Base-by-base conservation (phyloP, 2,329 filamentous ascomycete species). In the Ophiostoma australiae region DNA sequence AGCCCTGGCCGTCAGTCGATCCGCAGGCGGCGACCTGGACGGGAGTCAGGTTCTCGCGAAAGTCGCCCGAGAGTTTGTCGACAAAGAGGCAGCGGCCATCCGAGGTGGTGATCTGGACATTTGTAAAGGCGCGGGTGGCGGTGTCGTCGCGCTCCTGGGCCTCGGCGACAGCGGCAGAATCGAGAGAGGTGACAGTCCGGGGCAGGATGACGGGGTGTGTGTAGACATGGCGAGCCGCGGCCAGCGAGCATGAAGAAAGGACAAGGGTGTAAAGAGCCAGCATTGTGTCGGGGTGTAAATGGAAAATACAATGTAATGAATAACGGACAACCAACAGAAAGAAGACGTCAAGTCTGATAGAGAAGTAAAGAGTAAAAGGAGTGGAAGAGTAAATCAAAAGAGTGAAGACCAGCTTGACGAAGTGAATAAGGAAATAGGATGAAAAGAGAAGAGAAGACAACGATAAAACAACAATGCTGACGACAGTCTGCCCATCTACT, bases 51-150 rank as follows among this genome's bases (percentile, higher is more conserved):
- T 84, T 84, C 70, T 80, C 82, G 15, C 82, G 80, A 72, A 82
- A 84, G 75, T 85, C 82, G 23, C 82, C 83, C 1, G 82, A 84
- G 4, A 84, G 77, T 70, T 79, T 76, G 74, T 84, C 81, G 23
- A 84, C 82, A 69, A 81, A 82, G 67, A 84, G 80, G 68, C 82
- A 84, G 70, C 77, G 78, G 35, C 82, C 82, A 67, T 82, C 79
- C 0, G 80, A 78, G 0, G 82, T 82, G 76, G 75, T 80, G 77
- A 84, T 83, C 68, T 80, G 78, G n/a, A 82, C 77, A 67, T 81
- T 76, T 35, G 82, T 80, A 68, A 83, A 80, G 35, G 81, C 81
- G 10, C 82, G 79, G 2, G 80, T 83, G 67, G 82, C 82, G 8
- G 78, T 79, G 70, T 78, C 75, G 74, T 84, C 83, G 4, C 82